Evolutionary conservation across 129 eudicot genomes (phyloP), one percentile per base, ranked within the genome.

Genomic region (Saposhnikovia divaricata): DNA sequence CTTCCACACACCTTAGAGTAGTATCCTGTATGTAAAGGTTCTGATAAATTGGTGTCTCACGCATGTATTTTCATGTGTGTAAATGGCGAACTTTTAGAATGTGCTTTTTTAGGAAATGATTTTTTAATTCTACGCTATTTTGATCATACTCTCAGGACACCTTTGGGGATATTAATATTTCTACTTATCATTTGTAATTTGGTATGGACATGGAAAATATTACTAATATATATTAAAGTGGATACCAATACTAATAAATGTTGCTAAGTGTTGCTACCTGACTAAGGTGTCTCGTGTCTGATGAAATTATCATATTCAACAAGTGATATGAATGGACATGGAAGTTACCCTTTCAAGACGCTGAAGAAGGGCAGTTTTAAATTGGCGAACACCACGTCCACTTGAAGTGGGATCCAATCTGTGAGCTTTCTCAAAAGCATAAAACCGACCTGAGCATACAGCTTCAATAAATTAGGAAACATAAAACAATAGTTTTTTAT

Each of bases 351-450:
- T 89, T 87, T 96, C 98, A 55, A 96, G 97, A 28, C 98, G 87
- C 69, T 96, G 99, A 82, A 96, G 88, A 79, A 96, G 96, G n/a
- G 97, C 98, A 28, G 98, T 96, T 86, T 92, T 96, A 81, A 96
- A 96, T 80, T 96, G 99, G 48, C 99, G 98, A 77, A 96, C 99
- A 74, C 99, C 98, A 74, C 99, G 98, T 48, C 99, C 99, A 84
- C 97, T 92, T 3, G 99, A 96, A 80, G 89, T 96, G 47, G 99
- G 99, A 65, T 96, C 99, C 90, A 96, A 84, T 50, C 88, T 85
- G 80, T 96, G 99, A 81, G 99, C 99, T 85, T 96, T 96, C 86
- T 96, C 99, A 90, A 96, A 96, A 50, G 99, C 99, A 90, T 96
- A 96, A 83, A 96, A 96, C 78, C 99, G 96, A 83, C 99, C 99